phyloP scores from a whole-genome alignment of 2,329 filamentous ascomycete genomes.

The Microdochium nivale region DNA sequence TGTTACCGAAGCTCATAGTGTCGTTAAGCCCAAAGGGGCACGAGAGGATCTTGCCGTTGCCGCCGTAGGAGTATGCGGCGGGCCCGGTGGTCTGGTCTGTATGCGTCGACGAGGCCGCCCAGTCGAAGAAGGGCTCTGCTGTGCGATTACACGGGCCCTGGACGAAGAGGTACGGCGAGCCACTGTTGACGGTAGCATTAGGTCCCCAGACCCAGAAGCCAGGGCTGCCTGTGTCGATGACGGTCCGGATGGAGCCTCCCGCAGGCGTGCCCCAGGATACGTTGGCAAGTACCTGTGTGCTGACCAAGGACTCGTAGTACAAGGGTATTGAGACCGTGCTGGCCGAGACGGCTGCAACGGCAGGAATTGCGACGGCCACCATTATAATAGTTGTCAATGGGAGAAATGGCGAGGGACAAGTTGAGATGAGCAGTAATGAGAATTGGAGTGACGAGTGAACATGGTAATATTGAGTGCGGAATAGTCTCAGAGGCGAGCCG shows the following conservation, averaged over 20 bases:
- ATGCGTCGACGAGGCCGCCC: slow-evolving; percentile 1
- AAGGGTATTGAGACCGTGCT: slow-evolving; percentile 2
- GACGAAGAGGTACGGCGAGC: slow-evolving; percentile 2
- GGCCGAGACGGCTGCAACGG: background rate
- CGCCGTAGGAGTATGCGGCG: background rate
- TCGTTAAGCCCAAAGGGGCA: slow-evolving; percentile 3
- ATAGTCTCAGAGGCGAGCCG: background rate
- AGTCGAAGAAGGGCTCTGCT: slow-evolving; percentile 1
- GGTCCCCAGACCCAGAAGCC: slow-evolving; percentile 3
- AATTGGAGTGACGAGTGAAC: background rate
- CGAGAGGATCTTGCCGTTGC: background rate
- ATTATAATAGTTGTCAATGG: slow-evolving; percentile 1
- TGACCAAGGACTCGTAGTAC: slow-evolving; percentile 1
- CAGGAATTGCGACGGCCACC: slow-evolving; percentile 4
- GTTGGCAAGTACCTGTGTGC: slow-evolving; percentile 3
- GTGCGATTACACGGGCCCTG: slow-evolving; percentile 2
- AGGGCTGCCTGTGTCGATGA: slow-evolving; percentile 3
- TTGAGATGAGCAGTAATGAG: background rate
- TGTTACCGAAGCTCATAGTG: slow-evolving; percentile 1
- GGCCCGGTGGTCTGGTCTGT: background rate
- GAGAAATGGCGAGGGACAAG: background rate
- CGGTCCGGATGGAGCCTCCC: background rate
- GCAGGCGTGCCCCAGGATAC: slow-evolving; percentile 2
- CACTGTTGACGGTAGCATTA: slow-evolving; percentile 2
- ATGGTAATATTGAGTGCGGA: background rate